Conservation (phyloP, 2,329 filamentous ascomycete genomes). For the Cordyceps tenuipes region DNA sequence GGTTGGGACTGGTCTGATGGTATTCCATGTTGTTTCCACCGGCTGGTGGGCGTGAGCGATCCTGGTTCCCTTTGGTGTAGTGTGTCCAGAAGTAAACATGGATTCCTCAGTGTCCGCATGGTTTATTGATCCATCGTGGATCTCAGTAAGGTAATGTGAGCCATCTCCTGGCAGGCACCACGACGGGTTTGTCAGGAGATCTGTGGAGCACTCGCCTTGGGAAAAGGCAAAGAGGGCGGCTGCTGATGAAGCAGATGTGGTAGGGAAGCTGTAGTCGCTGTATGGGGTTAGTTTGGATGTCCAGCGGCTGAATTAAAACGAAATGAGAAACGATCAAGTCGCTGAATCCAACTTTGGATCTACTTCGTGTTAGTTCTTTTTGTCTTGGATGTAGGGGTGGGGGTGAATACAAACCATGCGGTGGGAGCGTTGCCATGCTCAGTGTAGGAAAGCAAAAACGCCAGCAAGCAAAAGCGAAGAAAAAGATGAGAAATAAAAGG, state of each 20-base stretch:
- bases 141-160: slow-evolving; percentile 51
- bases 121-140: slow-evolving; percentile 40
- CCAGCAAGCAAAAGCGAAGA: not conserved
- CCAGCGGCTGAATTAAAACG: slow-evolving; percentile 30
- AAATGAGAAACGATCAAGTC: slow-evolving; percentile 23
- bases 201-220: slow-evolving; percentile 51
- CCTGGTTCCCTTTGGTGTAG: slow-evolving; percentile 41
- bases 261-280: slow-evolving; percentile 50
- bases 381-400: not conserved
- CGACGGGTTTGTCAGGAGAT: slow-evolving; percentile 45
- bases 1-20: slow-evolving; percentile 27
- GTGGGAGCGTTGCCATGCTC: not conserved
- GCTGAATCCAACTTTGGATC: slow-evolving; percentile 51
- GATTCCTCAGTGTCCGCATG: slow-evolving; percentile 48
- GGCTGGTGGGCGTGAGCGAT: slow-evolving; percentile 36
- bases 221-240: slow-evolving; percentile 49
- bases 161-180: slow-evolving; percentile 52
- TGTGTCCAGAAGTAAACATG: slow-evolving; percentile 46
- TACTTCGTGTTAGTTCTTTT: slow-evolving; percentile 20
- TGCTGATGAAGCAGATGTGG: slow-evolving; percentile 41
- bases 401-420: slow-evolving; percentile 20
- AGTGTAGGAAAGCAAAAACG: not conserved
- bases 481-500: not conserved
- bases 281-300: slow-evolving; percentile 48
- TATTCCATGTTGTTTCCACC: slow-evolving; percentile 42